Base-by-base conservation (phyloP, 169 alveolate genomes). In the Amoebophrya sp. region DNA sequence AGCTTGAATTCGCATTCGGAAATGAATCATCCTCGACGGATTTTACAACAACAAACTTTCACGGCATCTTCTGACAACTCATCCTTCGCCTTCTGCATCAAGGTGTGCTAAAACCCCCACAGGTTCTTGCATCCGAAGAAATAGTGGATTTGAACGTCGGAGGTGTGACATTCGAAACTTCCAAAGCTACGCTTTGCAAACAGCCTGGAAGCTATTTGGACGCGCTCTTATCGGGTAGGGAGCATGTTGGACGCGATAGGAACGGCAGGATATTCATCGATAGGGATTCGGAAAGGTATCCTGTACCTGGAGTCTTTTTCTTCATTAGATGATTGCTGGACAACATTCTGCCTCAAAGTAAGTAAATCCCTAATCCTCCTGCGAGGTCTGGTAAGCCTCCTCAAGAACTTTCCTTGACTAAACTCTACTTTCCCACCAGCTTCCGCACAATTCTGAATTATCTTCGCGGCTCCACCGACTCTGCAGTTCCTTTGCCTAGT, bases 61-160 rank as follows among this genome's bases (percentile, higher is more conserved):
- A n/a, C n/a, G n/a, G n/a, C n/a, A n/a, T n/a, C n/a, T n/a, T n/a
- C n/a, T n/a, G n/a, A n/a, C n/a, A n/a, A n/a, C n/a, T n/a, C n/a
- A n/a, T n/a, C n/a, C n/a, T n/a, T n/a, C n/a, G n/a, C n/a, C n/a
- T n/a, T n/a, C n/a, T n/a, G n/a, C 29, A 47, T 12, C 18, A 47
- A 47, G 65, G 18, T 12, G 18, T 18, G 18, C 18, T 18, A 47
- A 47, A 47, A 47, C 3, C n/a, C n/a, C 83, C 1, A 18, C 33
- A 65, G 89, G 40, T 0, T 77, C 94, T 95, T 40, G 98, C 98
- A 41, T 94, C 97, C 1, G 98, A 96, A 94, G 95, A 97, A 10
- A 95, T 96, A 95, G 95, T 96, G 0, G 97, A 96, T 93, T 92
- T 96, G 29, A 96, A 96, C 89, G 98, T 96, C 10, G 98, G 98